These are phyloP conservation scores for Lactarius hatsudake DNA, from an alignment of 768 basidiomycete species.

Conservation along the genomic window DNA sequence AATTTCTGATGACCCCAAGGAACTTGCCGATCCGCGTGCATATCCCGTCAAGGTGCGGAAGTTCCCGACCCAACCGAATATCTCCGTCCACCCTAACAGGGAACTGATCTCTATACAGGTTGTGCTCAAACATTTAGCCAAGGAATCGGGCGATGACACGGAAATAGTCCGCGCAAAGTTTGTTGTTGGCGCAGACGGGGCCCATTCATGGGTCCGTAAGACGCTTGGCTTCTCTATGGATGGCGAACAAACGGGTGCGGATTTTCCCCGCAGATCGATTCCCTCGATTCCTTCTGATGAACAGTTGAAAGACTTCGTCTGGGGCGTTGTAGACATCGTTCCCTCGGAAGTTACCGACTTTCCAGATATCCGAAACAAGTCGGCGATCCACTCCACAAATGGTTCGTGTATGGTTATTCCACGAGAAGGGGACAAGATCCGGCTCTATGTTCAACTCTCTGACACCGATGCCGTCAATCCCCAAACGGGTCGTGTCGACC, in stretches of 20 bases:
- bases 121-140: conserved; percentile 42
- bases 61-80: background rate
- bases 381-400: conserved; percentile 49
- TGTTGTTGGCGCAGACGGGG: conserved; percentile 76
- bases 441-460: conserved; percentile 52
- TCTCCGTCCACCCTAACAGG: background rate
- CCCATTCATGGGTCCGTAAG: conserved; percentile 83
- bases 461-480: conserved; percentile 40
- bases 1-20: conserved; percentile 41
- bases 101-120: conserved; percentile 36
- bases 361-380: conserved; percentile 50
- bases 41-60: conserved; percentile 36
- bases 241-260: conserved; percentile 59
- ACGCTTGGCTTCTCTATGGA: conserved; percentile 63
- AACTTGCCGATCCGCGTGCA: conserved; percentile 41
- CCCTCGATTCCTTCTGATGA: background rate
- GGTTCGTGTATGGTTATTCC: conserved; percentile 53
- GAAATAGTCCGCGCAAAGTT: conserved; percentile 71
- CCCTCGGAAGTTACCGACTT: conserved; percentile 46
- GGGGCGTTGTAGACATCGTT: conserved; percentile 72
- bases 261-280: background rate
- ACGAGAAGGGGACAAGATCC: conserved; percentile 45
- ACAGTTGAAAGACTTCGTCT: conserved; percentile 55
- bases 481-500: conserved; percentile 42
- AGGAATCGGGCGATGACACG: conserved; percentile 37